Conservation (phyloP, 768 basidiomycete genomes). For the Zangia roseola region DNA sequence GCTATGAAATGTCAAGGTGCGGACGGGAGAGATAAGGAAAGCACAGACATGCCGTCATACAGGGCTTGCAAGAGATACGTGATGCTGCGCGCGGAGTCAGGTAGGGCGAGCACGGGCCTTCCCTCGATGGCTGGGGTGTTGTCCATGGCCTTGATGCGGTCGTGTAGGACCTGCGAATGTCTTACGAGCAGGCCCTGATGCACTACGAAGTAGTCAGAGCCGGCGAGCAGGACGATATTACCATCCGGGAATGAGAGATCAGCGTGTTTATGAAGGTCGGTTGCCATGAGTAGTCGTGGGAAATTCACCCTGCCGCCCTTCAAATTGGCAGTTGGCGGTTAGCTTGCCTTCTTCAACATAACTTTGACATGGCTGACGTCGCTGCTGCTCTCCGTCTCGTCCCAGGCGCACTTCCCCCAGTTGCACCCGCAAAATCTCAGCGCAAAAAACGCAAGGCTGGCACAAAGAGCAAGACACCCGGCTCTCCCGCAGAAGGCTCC, state of each 20-base stretch:
- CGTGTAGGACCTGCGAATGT: slow-evolving; percentile 54
- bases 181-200: slow-evolving; percentile 64
- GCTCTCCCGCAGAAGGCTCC: slow-evolving; percentile 42
- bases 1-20: slow-evolving; percentile 31
- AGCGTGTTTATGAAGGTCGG: slow-evolving; percentile 41
- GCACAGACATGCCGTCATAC: slow-evolving; percentile 68
- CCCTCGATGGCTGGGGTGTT: slow-evolving; percentile 44
- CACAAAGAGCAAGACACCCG: slow-evolving; percentile 42
- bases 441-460: slow-evolving; percentile 71
- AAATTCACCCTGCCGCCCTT: slow-evolving; percentile 7
- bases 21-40: not conserved
- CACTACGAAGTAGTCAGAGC: slow-evolving; percentile 60
- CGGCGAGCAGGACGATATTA: slow-evolving; percentile 63
- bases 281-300: slow-evolving; percentile 21
- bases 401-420: slow-evolving; percentile 73
- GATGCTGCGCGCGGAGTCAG: slow-evolving; percentile 57
- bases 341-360: not conserved
- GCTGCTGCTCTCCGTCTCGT: slow-evolving; percentile 51
- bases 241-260: slow-evolving; percentile 68
- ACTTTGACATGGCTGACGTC: slow-evolving; percentile 33
- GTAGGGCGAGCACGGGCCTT: slow-evolving; percentile 51
- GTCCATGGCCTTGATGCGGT: slow-evolving; percentile 37
- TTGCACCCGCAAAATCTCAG: slow-evolving; percentile 57
- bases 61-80: slow-evolving; percentile 58
- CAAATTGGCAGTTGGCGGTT: slow-evolving; percentile 12